Conservation (phyloP, 176 grass and related monocot species). For the Triticum urartu region DNA sequence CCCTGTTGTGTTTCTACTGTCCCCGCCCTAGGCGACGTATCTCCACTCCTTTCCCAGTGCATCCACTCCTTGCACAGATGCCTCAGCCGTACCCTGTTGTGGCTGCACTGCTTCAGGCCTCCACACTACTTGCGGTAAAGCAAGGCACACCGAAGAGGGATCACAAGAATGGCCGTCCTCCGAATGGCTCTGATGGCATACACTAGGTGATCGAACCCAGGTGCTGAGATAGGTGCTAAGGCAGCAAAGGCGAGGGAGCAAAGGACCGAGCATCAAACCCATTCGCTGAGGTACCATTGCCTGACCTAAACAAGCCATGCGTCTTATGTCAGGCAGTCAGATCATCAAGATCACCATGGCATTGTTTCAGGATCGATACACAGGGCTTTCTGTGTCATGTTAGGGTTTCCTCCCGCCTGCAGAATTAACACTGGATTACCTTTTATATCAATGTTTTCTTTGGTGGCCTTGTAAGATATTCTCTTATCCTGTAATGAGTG, state of each 20-base stretch:
- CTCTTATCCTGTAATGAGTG: background rate
- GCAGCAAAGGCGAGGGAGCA: background rate
- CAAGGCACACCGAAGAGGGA: background rate
- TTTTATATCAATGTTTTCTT: background rate
- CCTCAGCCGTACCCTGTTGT: background rate
- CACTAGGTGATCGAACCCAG: background rate
- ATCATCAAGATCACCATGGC: background rate
- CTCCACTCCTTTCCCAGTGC: background rate
- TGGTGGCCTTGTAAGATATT: slow-evolving; percentile 3
- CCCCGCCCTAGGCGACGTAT: background rate
- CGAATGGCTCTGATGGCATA: background rate
- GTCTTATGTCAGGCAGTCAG: background rate
- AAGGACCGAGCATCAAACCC: background rate
- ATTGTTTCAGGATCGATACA: background rate
- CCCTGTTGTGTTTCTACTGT: background rate
- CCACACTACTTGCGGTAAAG: background rate
- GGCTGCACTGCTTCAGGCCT: background rate
- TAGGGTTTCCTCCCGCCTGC: background rate
- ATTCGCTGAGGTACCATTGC: background rate
- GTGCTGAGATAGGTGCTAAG: background rate
- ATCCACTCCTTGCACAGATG: background rate
- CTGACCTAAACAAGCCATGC: background rate
- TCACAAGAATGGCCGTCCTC: background rate
- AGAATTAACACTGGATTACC: background rate
- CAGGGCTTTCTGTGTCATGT: background rate